Evolutionary conservation across 2,329 filamentous ascomycete genomes (phyloP), one percentile per base, ranked within the genome.

Genomic region (Monilinia polystroma): DNA sequence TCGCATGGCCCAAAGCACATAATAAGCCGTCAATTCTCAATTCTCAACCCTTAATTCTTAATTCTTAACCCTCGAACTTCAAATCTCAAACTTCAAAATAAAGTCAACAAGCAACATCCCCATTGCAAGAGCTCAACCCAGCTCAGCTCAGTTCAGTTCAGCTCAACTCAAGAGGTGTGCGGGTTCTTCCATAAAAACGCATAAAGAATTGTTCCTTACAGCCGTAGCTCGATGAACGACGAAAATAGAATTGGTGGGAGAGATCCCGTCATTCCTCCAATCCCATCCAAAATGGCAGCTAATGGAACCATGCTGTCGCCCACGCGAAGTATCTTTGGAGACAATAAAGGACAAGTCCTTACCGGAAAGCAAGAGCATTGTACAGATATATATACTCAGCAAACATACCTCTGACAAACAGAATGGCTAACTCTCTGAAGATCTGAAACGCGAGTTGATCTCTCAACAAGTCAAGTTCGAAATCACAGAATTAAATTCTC

Each of bases 321-420:
- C 54, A 52, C 60, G n/a, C 65, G 45, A 41, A 14, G 57, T 62
- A 32, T 63, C 57, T 35, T 41, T 57, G 51, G 45, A 45, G 43
- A 69, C 20, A 60, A 65, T 29, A 59, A 68, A 63, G 70, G 70
- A n/a, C 70, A 71, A 53, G 69, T 62, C 7, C 80, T 99, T 76
- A 97, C 93, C 0, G 95, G 95, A 72, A 98, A 97, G 81, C 94
- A 99, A 84, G 95, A 99, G 78, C 95, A 99, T 78, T 99, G 93
- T 96, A 78, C 74, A 89, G 79, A 53, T 96, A 78, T 74, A 89
- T 79, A 53, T 45, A n/a, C n/a, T 51, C 68, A 69, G 76, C n/a
- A 69, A 64, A 16, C 43, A 43, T 67, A 3, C 12, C 47, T 43
- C 29, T n/a, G 8, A 62, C 66, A 51, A n/a, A 64, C 29, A 41